Conservation (phyloP, 208 protist species). For the Trypanosomatidae sp. region DNA sequence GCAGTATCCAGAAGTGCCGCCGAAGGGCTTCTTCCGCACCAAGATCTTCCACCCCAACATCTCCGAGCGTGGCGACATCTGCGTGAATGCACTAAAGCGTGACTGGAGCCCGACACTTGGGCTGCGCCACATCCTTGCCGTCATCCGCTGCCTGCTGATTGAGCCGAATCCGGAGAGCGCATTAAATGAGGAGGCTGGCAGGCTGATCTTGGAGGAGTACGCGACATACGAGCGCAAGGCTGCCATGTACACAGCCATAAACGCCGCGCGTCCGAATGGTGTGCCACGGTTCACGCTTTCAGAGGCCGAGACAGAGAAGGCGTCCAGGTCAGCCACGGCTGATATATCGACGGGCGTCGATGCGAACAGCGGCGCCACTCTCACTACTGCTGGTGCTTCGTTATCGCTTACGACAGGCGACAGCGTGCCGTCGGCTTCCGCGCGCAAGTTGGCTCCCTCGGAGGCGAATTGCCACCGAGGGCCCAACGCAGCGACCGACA, state of each 20-base stretch:
- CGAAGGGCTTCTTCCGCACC: constrained; percentile 97
- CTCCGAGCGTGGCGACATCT: constrained; percentile 97
- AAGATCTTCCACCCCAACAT: constrained; percentile 99
- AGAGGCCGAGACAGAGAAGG: not conserved
- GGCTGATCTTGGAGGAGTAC: constrained; percentile 97
- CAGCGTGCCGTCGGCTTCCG: not conserved
- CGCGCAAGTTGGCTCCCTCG: constrained; percentile 11
- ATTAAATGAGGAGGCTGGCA: constrained; percentile 98
- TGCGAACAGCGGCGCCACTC: not conserved
- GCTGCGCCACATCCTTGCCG: constrained; percentile 95
- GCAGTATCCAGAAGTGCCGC: constrained; percentile 95
- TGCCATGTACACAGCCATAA: constrained; percentile 75
- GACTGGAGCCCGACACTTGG: constrained; percentile 96
- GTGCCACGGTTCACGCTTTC: constrained; percentile 32
- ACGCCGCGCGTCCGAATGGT: constrained; percentile 52
- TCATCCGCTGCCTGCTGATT: constrained; percentile 97
- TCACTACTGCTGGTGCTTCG: not conserved
- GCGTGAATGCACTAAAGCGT: constrained; percentile 98
- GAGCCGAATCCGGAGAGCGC: constrained; percentile 98
- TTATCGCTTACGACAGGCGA: not conserved
- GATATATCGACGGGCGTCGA: not conserved
- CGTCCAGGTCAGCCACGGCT: not conserved
- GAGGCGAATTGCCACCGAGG: constrained; percentile 19
- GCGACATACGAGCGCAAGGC: constrained; percentile 79
- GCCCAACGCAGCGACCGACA: constrained; percentile 9